Percentiles rank a stretch among this genome's conserved stretches.
These are phyloP conservation scores for Sporisorium exsertum DNA, from an alignment of 1,284 basidiomycete species.

Conservation along the genomic window DNA sequence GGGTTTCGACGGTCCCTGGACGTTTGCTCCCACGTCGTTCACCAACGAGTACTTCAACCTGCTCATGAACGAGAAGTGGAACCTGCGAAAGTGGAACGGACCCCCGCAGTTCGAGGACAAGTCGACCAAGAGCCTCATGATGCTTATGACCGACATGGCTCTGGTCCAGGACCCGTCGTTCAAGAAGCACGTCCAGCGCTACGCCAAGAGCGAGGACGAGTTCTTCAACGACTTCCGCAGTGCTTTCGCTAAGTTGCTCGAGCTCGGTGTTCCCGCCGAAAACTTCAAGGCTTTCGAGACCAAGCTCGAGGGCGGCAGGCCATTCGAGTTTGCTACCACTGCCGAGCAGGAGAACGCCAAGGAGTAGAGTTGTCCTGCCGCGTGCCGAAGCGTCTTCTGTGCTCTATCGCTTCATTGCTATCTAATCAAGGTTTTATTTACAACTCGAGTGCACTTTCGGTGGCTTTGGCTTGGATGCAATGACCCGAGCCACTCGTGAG, in stretches of 20 bases:
- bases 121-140: slow-evolving; percentile 88
- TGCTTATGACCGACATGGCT: slow-evolving; percentile 73
- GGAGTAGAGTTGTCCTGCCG: neutral
- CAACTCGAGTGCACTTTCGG: neutral
- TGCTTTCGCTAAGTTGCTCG: slow-evolving; percentile 58
- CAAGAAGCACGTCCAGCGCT: slow-evolving; percentile 63
- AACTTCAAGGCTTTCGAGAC: slow-evolving; percentile 62
- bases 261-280: slow-evolving; percentile 66
- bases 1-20: slow-evolving; percentile 68
- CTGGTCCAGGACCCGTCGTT: slow-evolving; percentile 61
- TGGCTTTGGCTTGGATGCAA: neutral
- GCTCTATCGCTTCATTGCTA: neutral
- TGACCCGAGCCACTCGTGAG: neutral
- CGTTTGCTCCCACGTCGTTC: slow-evolving; percentile 77
- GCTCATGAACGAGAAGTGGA: slow-evolving; percentile 84
- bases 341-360: slow-evolving; percentile 59
- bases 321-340: slow-evolving; percentile 49
- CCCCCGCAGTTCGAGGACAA: slow-evolving; percentile 95
- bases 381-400: neutral
- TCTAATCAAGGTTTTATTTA: slow-evolving; percentile 1
- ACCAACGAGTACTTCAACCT: slow-evolving; percentile 92
- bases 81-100: slow-evolving; percentile 84
- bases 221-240: slow-evolving; percentile 67
- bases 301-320: slow-evolving; percentile 49
- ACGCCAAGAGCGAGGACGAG: slow-evolving; percentile 66